phyloP scores from a whole-genome alignment of 495 filamentous ascomycete species.

The Talaromyces wortmannii region DNA sequence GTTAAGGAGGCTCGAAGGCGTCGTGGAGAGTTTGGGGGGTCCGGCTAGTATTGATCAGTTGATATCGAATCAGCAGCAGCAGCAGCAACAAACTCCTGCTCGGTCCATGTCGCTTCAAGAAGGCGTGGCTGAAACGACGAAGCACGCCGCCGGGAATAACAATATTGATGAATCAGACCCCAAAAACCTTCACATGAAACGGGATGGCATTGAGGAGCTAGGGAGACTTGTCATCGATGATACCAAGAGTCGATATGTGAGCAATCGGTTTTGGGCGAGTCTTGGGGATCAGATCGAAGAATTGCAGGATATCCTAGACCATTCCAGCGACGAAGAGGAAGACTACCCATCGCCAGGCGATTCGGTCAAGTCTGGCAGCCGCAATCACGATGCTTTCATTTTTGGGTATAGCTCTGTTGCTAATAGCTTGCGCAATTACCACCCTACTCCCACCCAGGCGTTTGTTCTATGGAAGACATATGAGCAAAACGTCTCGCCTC shows the following conservation, averaged over 20 bases:
- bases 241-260: slow-evolving; percentile 76
- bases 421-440: slow-evolving; percentile 35
- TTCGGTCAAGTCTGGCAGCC: slow-evolving; percentile 31
- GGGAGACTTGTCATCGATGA: slow-evolving; percentile 81
- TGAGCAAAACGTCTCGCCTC: slow-evolving; percentile 62
- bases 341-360: slow-evolving; percentile 54
- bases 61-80: not conserved
- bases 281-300: slow-evolving; percentile 80
- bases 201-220: slow-evolving; percentile 47
- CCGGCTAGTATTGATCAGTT: not conserved
- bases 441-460: slow-evolving; percentile 55
- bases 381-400: slow-evolving; percentile 57
- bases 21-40: slow-evolving; percentile 60
- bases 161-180: slow-evolving; percentile 11
- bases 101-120: too few relatives aligned
- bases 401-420: slow-evolving; percentile 60
- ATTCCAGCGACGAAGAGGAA: slow-evolving; percentile 60
- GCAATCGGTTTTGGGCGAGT: slow-evolving; percentile 83
- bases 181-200: slow-evolving; percentile 11
- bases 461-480: slow-evolving; percentile 64
- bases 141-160: not conserved
- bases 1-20: slow-evolving; percentile 70
- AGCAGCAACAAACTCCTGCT: too few relatives aligned
- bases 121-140: too few relatives aligned
- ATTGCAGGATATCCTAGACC: slow-evolving; percentile 62